phyloP scores from a whole-genome alignment of 2,329 filamentous ascomycete genomes.

The Raffaelea ambrosiae region DNA sequence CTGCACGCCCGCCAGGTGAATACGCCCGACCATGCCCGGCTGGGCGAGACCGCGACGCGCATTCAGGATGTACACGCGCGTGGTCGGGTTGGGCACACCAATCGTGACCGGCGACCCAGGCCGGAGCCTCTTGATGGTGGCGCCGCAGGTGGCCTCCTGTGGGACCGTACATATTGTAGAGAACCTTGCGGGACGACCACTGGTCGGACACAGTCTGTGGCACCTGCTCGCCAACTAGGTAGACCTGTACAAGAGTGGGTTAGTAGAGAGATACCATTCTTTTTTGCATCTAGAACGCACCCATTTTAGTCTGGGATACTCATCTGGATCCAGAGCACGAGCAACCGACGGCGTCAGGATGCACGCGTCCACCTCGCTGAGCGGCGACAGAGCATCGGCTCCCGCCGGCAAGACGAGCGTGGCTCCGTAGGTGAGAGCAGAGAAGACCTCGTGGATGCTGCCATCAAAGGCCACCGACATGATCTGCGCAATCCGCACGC shows the following conservation, averaged over 20 bases:
- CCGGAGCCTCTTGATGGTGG: conserved; percentile 22
- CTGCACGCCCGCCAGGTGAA: conserved; percentile 34
- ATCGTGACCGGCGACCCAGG: conserved; percentile 22
- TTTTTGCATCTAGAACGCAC: not conserved
- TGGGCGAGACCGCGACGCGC: conserved; percentile 17
- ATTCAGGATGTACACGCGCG: conserved; percentile 30
- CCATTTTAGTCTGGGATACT: not conserved
- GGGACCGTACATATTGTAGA: conserved; percentile 37
- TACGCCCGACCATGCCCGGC: conserved; percentile 28
- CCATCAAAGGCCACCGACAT: conserved; percentile 35
- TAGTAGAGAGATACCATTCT: not conserved
- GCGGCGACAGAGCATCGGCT: conserved; percentile 20
- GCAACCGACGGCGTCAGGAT: conserved; percentile 26
- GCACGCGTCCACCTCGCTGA: conserved; percentile 20
- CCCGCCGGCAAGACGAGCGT: conserved; percentile 24
- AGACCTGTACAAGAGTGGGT: conserved; percentile 10
- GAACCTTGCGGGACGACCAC: conserved; percentile 19
- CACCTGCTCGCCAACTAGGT: conserved; percentile 27
- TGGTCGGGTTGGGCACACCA: conserved; percentile 24
- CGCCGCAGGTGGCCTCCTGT: conserved; percentile 30
- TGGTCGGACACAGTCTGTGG: conserved; percentile 21
- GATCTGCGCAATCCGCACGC: conserved; percentile 26
- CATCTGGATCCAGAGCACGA: not conserved
- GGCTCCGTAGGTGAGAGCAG: conserved; percentile 27
- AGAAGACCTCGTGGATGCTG: conserved; percentile 31